Evolutionary conservation across 768 basidiomycete genomes (phyloP), one percentile per base, ranked within the genome.

Genomic region (Podaxis sp.): DNA sequence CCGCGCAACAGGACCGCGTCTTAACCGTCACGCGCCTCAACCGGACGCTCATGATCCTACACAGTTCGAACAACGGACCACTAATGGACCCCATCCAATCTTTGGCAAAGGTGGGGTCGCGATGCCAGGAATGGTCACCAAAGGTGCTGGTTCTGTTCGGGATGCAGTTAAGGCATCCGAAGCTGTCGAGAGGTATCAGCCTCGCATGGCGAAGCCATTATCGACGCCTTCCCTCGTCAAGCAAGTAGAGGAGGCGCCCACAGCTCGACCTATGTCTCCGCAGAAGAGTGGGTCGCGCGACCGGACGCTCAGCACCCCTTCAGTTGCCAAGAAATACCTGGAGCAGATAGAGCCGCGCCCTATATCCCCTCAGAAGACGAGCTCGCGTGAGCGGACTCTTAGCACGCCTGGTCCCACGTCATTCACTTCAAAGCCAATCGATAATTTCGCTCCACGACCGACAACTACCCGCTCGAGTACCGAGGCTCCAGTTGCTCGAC

Each of bases 71-170:
- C 87, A 89, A 69, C 84, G 84, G 12, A 77, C 73, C 13, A 76
- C 75, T n/a, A 78, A 79, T 57, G 72, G 80, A 3, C 84, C 88
- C 15, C 92, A 93, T 74, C 92, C 91, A 2, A 72, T 92, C 52
- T 93, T 93, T 70, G 91, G 91, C 17, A 82, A 80, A 60, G 87
- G 87, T 15, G 89, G 89, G 19, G 76, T 92, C 54, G 91, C 90
- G 11, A 85, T 93, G 85, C 88, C 89, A 7, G 91, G 91, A 2
- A 82, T 93, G 80, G 77, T 77, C 9, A 71, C 68, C 40, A 69
- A 71, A 30, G 67, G 48, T 38, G 59, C 58, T 6, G 42, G 17
- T 15, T 52, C 49, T 22, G 56, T 52, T 39, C 54, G 59, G 13
- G 57, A 61, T 28, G 62, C 63, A 42, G 55, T 65, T 12, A 68